phyloP scores from a whole-genome alignment of 2,329 filamentous ascomycete species.

The Rutstroemia sp. region DNA sequence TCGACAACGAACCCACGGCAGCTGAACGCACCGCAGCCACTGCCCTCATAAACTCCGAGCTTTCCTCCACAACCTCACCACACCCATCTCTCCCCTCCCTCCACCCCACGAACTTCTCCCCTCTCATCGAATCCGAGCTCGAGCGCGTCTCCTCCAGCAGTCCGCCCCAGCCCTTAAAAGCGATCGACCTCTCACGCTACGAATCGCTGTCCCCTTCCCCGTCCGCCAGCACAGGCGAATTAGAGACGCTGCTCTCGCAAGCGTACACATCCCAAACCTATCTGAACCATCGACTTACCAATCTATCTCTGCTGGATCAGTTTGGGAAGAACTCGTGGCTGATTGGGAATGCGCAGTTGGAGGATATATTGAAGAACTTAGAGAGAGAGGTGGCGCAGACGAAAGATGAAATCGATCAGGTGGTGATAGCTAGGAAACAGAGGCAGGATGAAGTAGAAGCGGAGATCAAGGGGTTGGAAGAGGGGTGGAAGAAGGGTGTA shows the following conservation, averaged over 20 bases:
- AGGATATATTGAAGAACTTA: conserved; percentile 59
- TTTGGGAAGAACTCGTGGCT: conserved; percentile 86
- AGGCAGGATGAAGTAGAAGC: conserved; percentile 64
- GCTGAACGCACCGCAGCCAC: conserved; percentile 58
- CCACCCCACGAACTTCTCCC: conserved; percentile 53
- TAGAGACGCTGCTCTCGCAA: conserved; percentile 30
- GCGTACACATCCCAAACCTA: conserved; percentile 54
- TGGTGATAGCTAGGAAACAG: conserved; percentile 62
- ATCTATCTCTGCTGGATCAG: conserved; percentile 22
- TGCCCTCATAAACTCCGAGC: conserved; percentile 62
- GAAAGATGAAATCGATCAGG: conserved; percentile 62
- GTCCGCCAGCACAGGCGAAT: conserved; percentile 22
- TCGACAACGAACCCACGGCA: conserved; percentile 65
- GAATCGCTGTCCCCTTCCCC: conserved; percentile 43
- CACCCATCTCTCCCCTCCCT: conserved; percentile 42
- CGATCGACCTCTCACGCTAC: conserved; percentile 56
- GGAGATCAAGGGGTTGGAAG: conserved; percentile 68
- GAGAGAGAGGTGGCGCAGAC: conserved; percentile 68
- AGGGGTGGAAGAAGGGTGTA: conserved; percentile 72
- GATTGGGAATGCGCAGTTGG: conserved; percentile 71
- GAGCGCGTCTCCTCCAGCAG: not conserved
- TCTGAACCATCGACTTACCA: conserved; percentile 34
- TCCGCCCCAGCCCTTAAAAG: conserved; percentile 33
- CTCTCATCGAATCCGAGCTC: conserved; percentile 61
- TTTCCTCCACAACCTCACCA: conserved; percentile 26